These are phyloP conservation scores for Talaromyces sp. DNA, from an alignment of 2,329 filamentous ascomycete species.

Conservation along the genomic window DNA sequence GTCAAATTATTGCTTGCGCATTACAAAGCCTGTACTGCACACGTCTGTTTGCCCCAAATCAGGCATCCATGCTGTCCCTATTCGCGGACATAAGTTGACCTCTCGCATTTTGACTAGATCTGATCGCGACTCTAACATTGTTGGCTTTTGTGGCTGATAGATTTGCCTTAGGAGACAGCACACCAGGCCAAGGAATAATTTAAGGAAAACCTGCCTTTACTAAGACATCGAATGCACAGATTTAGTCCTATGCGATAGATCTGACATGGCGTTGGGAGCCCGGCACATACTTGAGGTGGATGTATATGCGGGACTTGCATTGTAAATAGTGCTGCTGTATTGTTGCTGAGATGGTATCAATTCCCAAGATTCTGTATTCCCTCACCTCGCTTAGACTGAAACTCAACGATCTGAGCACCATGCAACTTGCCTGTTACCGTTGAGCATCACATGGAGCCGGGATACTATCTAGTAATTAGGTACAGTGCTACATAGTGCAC, in stretches of 20 bases:
- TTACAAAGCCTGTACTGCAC: background rate
- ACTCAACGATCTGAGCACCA: background rate
- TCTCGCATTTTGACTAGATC: constrained; percentile 10
- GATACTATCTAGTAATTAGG: background rate
- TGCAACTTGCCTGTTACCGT: background rate
- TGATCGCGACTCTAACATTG: background rate
- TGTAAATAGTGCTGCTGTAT: background rate
- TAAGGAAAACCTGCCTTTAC: background rate
- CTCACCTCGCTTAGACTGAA: background rate
- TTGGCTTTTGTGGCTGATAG: background rate
- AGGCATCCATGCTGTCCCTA: constrained; percentile 8
- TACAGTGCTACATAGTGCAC: background rate
- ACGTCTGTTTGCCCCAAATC: background rate
- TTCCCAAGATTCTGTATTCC: background rate
- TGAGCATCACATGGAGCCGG: background rate
- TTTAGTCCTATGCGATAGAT: background rate
- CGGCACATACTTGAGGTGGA: background rate
- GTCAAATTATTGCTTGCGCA: background rate
- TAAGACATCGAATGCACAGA: background rate
- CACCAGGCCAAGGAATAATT: background rate
- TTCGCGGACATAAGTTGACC: background rate
- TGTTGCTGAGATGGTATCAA: background rate
- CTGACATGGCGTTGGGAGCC: background rate
- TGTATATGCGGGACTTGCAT: background rate
- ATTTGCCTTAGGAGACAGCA: background rate